Evolutionary conservation across 2,329 filamentous ascomycete species (phyloP).

Genomic region (Ascochyta pisi): DNA sequence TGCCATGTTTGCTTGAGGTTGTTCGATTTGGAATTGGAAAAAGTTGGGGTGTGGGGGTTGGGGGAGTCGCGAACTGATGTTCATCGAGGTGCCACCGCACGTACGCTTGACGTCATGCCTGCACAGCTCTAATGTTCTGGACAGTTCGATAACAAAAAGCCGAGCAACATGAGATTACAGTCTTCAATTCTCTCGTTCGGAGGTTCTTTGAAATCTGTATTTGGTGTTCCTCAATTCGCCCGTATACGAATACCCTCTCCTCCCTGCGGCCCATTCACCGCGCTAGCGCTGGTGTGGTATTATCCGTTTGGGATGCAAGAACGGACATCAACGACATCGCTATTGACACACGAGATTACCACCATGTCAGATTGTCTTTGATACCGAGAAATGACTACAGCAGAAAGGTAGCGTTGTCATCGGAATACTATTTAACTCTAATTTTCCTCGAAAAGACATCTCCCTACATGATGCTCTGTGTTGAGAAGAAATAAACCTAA

Average conservation of each 20-base stretch:
- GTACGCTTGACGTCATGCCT: constrained; percentile 38
- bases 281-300: not conserved
- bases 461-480: too few species aligned
- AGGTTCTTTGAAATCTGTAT: too few species aligned
- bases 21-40: not conserved
- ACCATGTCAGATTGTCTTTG: not conserved
- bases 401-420: too few species aligned
- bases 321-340: not conserved
- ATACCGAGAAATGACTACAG: too few species aligned
- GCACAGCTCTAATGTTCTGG: constrained; percentile 2
- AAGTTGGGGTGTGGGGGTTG: constrained; percentile 1
- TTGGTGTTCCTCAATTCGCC: not conserved
- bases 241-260: not conserved
- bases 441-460: too few species aligned
- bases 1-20: not conserved
- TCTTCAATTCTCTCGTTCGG: too few species aligned
- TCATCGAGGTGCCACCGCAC: constrained; percentile 15
- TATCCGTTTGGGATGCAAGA: not conserved
- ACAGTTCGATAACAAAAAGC: constrained; percentile 1
- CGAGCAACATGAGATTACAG: not conserved
- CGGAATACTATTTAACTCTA: too few species aligned
- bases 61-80: not conserved
- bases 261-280: constrained; percentile 1
- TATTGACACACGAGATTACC: not conserved
- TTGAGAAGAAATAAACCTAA: too few species aligned